Evolutionary conservation across 148 eudicot species (phyloP).

Genomic region (Rhododendron williamsianum): DNA sequence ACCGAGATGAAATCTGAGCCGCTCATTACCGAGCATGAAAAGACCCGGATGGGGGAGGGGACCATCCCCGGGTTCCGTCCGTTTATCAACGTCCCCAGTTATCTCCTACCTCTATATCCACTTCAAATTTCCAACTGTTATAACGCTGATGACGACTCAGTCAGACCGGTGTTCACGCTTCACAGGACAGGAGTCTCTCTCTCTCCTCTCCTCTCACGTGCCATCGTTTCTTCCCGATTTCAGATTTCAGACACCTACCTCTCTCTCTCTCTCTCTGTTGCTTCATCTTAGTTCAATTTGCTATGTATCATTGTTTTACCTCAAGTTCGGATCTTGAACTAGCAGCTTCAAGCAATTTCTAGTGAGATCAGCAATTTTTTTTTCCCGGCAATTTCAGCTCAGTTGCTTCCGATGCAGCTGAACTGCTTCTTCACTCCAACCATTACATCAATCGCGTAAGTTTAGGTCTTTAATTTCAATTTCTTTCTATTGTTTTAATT

Average conservation of each 20-base stretch:
- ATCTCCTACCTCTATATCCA: neutral
- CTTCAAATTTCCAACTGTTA: neutral
- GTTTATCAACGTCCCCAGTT: neutral
- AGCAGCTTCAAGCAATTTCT: neutral
- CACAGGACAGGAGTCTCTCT: neutral
- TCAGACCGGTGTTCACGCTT: neutral
- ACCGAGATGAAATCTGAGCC: no score
- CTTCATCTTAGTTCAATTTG: neutral
- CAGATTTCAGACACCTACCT: neutral
- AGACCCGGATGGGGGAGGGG: no score
- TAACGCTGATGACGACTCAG: no score
- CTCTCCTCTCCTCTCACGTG: neutral
- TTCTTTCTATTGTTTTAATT: neutral
- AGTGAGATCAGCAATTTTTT: neutral
- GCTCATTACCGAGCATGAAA: no score
- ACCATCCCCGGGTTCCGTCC: neutral
- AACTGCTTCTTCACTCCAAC: slow-evolving; percentile 1
- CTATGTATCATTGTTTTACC: neutral
- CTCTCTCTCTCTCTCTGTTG: neutral
- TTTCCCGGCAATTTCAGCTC: neutral
- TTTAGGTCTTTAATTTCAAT: neutral
- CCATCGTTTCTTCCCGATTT: neutral
- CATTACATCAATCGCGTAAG: slow-evolving; percentile 4
- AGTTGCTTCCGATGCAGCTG: neutral
- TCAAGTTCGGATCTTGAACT: slow-evolving; percentile 2